A percentile compares a stretch with the other conserved stretches of the same genome.
Evolutionary conservation across 805 yeast genomes (phyloP).

Genomic region (Nakazawaea sp.): DNA sequence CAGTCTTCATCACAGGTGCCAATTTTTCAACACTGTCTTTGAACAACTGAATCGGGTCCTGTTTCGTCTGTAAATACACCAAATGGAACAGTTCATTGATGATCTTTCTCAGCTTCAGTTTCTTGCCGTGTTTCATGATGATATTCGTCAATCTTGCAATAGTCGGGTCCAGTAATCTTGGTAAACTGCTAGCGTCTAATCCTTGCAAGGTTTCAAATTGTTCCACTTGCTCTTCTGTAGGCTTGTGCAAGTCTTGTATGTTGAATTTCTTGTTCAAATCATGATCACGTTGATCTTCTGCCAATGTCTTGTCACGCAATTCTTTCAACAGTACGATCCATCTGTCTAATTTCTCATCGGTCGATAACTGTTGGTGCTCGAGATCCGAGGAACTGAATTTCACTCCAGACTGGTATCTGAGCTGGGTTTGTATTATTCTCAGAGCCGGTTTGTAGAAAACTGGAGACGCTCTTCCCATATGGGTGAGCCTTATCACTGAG

Average conservation of each 20-base stretch:
- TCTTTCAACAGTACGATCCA: conserved; percentile 22
- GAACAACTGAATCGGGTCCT: conserved; percentile 74
- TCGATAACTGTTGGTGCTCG: conserved; percentile 9
- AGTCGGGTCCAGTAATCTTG: conserved; percentile 59
- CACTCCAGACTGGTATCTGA: conserved; percentile 3
- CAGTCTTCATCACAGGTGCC: conserved; percentile 79
- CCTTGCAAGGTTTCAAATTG: conserved; percentile 45
- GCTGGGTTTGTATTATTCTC: too few species aligned
- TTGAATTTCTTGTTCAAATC: conserved; percentile 6
- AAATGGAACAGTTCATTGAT: conserved; percentile 76
- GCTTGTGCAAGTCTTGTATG: conserved; percentile 27
- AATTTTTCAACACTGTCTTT: conserved; percentile 70
- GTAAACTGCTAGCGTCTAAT: conserved; percentile 46
- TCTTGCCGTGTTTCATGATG: conserved; percentile 90
- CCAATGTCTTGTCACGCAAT: conserved; percentile 18
- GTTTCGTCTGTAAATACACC: conserved; percentile 62
- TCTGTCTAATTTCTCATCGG: conserved; percentile 21
- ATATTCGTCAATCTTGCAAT: conserved; percentile 74
- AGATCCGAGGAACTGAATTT: conserved; percentile 1
- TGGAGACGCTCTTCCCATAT: too few species aligned
- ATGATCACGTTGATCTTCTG: conserved; percentile 11
- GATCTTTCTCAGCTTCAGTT: conserved; percentile 67
- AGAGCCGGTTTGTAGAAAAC: background rate
- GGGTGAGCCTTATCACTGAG: background rate
- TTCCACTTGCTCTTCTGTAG: conserved; percentile 57